Percentiles rank a stretch among this genome's conserved stretches.
phyloP scores from a whole-genome alignment of 2,329 filamentous ascomycete species.

The Alternaria sp. region DNA sequence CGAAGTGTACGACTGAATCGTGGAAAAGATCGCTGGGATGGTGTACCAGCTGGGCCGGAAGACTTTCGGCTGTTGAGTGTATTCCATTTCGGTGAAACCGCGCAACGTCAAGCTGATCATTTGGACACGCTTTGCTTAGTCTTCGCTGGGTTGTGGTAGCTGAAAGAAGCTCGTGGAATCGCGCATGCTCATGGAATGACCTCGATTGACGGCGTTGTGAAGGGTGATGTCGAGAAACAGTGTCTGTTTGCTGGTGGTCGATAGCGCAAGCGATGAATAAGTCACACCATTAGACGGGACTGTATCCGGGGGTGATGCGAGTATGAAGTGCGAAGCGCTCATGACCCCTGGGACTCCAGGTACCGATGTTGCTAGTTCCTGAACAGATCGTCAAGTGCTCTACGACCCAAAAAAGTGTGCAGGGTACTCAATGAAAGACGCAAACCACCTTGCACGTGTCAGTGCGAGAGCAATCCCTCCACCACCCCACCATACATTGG shows the following conservation, averaged over 20 bases:
- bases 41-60: background rate
- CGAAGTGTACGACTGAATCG: background rate
- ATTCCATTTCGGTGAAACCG: no score
- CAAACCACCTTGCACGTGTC: background rate
- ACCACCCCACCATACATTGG: background rate
- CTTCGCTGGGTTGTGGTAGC: background rate
- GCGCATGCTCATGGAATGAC: no score
- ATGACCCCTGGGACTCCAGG: background rate
- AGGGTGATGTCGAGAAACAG: background rate
- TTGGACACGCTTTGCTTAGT: background rate
- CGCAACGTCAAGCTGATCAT: background rate
- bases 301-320: background rate
- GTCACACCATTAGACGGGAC: background rate
- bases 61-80: background rate
- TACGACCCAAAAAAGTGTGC: background rate
- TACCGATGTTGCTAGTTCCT: background rate
- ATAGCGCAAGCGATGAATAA: background rate
- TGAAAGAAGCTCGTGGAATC: background rate
- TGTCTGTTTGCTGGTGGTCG: background rate
- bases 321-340: background rate
- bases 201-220: background rate
- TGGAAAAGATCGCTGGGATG: background rate
- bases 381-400: background rate
- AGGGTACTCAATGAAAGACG: background rate
- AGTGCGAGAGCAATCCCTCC: background rate